These are phyloP conservation scores for Lactarius psammicola DNA, from an alignment of 768 basidiomycete species.

Conservation along the genomic window DNA sequence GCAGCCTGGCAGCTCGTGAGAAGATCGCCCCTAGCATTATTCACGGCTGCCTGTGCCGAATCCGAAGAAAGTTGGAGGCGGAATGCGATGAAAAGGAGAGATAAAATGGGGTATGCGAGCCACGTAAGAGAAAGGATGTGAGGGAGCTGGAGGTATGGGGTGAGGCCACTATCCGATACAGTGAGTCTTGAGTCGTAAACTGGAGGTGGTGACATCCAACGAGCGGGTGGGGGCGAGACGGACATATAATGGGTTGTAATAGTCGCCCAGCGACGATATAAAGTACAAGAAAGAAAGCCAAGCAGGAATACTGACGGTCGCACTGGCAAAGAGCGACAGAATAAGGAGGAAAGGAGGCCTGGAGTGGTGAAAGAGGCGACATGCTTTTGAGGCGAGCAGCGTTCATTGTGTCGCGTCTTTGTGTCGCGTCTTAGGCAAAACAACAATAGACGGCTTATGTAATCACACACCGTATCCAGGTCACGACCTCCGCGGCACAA, in stretches of 20 bases:
- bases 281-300: neutral
- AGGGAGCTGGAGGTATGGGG: slow-evolving; percentile 79
- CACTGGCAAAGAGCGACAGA: slow-evolving; percentile 14
- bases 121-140: slow-evolving; percentile 85
- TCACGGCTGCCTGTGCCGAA: slow-evolving; percentile 64
- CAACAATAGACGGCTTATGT: neutral
- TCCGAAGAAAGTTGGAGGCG: slow-evolving; percentile 72
- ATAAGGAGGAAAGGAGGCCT: slow-evolving; percentile 13
- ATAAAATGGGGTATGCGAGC: slow-evolving; percentile 89
- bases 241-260: slow-evolving; percentile 28
- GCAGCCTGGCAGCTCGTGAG: slow-evolving; percentile 83
- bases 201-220: slow-evolving; percentile 47
- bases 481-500: neutral
- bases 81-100: slow-evolving; percentile 84
- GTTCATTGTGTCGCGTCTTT: slow-evolving; percentile 22
- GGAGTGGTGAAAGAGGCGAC: neutral
- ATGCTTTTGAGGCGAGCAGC: slow-evolving; percentile 23
- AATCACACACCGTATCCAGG: neutral
- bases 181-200: slow-evolving; percentile 49
- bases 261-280: slow-evolving; percentile 30
- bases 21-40: slow-evolving; percentile 70
- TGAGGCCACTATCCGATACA: slow-evolving; percentile 44
- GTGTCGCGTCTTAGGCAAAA: neutral
- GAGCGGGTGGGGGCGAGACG: slow-evolving; percentile 32
- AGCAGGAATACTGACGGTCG: slow-evolving; percentile 10